These are phyloP conservation scores for Penicillium sp. DNA, from an alignment of 2,329 filamentous ascomycete species.

Conservation along the genomic window DNA sequence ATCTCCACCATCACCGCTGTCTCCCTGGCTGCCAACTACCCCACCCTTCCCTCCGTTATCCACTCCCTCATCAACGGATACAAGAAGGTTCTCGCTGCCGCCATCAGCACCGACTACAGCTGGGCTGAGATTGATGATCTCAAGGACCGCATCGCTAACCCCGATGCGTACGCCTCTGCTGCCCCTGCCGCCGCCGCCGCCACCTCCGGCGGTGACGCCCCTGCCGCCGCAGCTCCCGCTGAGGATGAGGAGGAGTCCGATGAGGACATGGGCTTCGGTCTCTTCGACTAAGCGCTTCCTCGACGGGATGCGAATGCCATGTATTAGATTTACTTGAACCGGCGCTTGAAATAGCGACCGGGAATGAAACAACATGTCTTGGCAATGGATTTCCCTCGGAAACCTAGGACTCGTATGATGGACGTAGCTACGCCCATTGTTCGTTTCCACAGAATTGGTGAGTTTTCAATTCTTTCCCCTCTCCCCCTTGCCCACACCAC, in stretches of 20 bases:
- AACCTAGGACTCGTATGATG: conserved; percentile 29
- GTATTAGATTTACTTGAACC: conserved; percentile 38
- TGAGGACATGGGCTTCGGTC: conserved; percentile 69
- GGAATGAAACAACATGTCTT: conserved; percentile 36
- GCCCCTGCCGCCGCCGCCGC: conserved; percentile 65
- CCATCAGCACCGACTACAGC: conserved; percentile 83
- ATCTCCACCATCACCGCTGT: conserved; percentile 84
- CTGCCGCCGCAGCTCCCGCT: conserved; percentile 58
- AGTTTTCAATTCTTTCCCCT: conserved; percentile 17
- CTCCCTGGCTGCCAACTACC: conserved; percentile 92
- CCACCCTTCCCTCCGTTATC: conserved; percentile 91
- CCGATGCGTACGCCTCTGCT: conserved; percentile 86
- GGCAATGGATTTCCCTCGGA: conserved; percentile 22
- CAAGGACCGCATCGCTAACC: conserved; percentile 99
- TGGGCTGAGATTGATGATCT: conserved; percentile 96
- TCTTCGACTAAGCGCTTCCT: conserved; percentile 63
- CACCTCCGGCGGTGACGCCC: conserved; percentile 52
- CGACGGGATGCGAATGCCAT: conserved; percentile 35
- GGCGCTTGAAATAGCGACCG: conserved; percentile 32
- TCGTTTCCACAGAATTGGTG: conserved; percentile 30
- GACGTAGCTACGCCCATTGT: conserved; percentile 38
- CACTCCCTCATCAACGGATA: conserved; percentile 97
- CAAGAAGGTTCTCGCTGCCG: conserved; percentile 90
- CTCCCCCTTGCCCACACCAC: background rate
- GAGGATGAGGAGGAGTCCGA: conserved; percentile 67